Conservation (phyloP, 2,329 filamentous ascomycete species). For the Trichoderma oligosporum region DNA sequence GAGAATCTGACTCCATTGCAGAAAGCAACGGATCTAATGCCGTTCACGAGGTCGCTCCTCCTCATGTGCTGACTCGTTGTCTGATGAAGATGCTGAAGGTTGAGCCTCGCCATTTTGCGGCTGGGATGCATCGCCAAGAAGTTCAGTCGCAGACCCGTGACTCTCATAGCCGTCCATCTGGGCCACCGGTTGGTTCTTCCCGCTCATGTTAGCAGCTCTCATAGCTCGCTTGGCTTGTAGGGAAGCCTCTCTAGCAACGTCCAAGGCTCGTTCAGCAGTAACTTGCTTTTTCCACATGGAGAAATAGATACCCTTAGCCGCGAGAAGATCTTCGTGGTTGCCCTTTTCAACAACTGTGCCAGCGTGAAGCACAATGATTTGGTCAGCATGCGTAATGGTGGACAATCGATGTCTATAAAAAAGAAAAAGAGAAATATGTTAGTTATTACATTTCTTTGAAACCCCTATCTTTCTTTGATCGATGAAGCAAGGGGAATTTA, state of each 20-base stretch:
- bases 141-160: conserved; percentile 43
- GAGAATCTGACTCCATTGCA: background rate
- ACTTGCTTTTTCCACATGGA: conserved; percentile 91
- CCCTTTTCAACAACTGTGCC: conserved; percentile 76
- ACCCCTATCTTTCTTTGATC: background rate
- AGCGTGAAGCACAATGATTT: conserved; percentile 73
- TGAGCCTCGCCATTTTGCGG: conserved; percentile 28
- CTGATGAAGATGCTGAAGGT: conserved; percentile 30
- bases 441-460: too few relatives aligned
- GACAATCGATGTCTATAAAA: conserved; percentile 67
- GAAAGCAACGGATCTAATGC: background rate
- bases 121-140: conserved; percentile 36
- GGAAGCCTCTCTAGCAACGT: conserved; percentile 36
- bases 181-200: conserved; percentile 39
- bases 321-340: conserved; percentile 72
- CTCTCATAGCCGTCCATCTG: conserved; percentile 46
- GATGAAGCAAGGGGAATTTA: background rate
- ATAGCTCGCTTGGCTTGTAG: conserved; percentile 37
- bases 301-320: conserved; percentile 67
- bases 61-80: conserved; percentile 27
- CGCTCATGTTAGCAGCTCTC: conserved; percentile 48
- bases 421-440: conserved; percentile 22
- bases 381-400: conserved; percentile 80
- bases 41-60: background rate
- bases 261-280: conserved; percentile 63